Base-by-base conservation (phyloP, 78 protist genomes). In the Trichosphaerium sp. region DNA sequence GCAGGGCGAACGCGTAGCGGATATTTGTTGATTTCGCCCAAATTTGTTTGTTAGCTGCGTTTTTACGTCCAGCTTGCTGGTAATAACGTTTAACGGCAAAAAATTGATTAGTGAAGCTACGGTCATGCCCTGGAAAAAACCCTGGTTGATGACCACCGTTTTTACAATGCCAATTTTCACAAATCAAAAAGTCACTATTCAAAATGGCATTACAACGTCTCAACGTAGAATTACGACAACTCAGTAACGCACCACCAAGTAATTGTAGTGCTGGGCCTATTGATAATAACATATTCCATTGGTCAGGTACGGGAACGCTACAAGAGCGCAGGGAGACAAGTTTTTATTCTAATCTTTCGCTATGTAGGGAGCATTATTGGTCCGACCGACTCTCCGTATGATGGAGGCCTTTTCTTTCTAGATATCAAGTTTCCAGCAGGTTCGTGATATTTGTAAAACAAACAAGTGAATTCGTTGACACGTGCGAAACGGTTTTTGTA, bases 301-400 rank as follows among this genome's bases (percentile, higher is more conserved):
- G 97, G 99, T 55, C 73, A 29, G 99, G 93, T 5, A 88, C 93
- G 59, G 87, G n/a, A n/a, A n/a, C n/a, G n/a, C n/a, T n/a, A n/a
- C n/a, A n/a, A n/a, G n/a, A n/a, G n/a, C n/a, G n/a, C n/a, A n/a
- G n/a, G n/a, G n/a, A n/a, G 62, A 38, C 21, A n/a, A 57, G 21
- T 25, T 37, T 51, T 41, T 66, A 15, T 14, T 2, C 40, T 7
- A 15, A 35, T 25, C 38, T 29, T 74, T 8, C 64, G 40, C 37
- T 35, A 4, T 84, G n/a, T n/a, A n/a, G n/a, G n/a, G n/a, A n/a
- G n/a, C n/a, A n/a, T n/a, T n/a, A n/a, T n/a, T n/a, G n/a, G n/a
- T 80, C 61, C 84, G 37, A 48, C 43, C 44, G 93, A 80, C 42
- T 83, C 88, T 44, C 98, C 99, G 15, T 96, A 93, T 65, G 88